Evolutionary conservation across 2,329 filamentous ascomycete species (phyloP).

Genomic region (Tolypocladium cylindrosporum): DNA sequence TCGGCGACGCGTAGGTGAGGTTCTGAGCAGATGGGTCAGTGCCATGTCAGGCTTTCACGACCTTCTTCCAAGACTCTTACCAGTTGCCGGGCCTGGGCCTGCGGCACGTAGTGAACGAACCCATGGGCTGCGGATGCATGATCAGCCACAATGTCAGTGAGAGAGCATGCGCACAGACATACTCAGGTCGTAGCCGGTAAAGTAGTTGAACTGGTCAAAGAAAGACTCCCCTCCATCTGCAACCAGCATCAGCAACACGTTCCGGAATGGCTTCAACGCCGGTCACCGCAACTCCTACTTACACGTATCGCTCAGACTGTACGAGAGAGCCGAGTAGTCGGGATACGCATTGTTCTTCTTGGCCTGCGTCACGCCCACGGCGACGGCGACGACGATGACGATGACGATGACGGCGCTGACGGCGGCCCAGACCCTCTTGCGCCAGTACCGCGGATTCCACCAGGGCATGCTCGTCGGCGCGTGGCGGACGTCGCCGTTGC

Average conservation of each 20-base stretch:
- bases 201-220: slow-evolving; percentile 47
- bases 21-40: slow-evolving; percentile 32
- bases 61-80: slow-evolving; percentile 19
- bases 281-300: slow-evolving; percentile 10
- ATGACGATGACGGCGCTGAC: slow-evolving; percentile 28
- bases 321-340: slow-evolving; percentile 35
- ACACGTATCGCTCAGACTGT: slow-evolving; percentile 40
- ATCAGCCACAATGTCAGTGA: background rate
- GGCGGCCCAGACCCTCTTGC: slow-evolving; percentile 38
- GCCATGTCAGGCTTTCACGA: background rate
- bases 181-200: slow-evolving; percentile 38
- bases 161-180: slow-evolving; percentile 5
- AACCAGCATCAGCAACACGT: background rate
- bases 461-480: slow-evolving; percentile 18
- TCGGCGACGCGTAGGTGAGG: slow-evolving; percentile 47
- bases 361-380: slow-evolving; percentile 30
- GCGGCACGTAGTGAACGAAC: slow-evolving; percentile 44
- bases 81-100: slow-evolving; percentile 26
- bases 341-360: slow-evolving; percentile 33
- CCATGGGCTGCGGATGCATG: slow-evolving; percentile 24
- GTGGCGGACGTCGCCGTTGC: slow-evolving; percentile 9
- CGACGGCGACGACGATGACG: slow-evolving; percentile 36
- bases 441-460: slow-evolving; percentile 44
- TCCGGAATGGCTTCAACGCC: background rate
- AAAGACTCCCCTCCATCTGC: slow-evolving; percentile 38